A percentile compares a stretch with the other conserved stretches of the same genome.
Evolutionary conservation across 176 grass and related monocot species (phyloP).

Genomic region (Leersia perrieri): DNA sequence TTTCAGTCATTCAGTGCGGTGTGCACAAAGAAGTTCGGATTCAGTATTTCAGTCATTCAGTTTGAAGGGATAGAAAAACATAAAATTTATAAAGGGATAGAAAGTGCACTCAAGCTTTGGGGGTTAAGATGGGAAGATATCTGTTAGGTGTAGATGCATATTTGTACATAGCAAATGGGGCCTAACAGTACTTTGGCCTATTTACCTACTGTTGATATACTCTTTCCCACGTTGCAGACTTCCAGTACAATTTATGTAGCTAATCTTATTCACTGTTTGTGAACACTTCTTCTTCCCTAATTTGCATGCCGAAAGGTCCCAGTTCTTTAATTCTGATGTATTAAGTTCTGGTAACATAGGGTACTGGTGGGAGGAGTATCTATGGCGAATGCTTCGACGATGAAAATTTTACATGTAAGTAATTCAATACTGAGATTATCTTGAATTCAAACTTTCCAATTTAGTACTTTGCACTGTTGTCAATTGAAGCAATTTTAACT

Average conservation of each 20-base stretch:
- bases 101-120: neutral
- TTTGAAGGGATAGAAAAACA: neutral
- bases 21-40: neutral
- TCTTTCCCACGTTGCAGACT: neutral
- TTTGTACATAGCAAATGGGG: neutral
- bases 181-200: neutral
- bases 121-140: neutral
- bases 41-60: neutral
- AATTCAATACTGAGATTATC: neutral
- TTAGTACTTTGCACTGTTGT: neutral
- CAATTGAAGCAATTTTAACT: neutral
- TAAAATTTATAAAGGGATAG: neutral
- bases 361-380: constrained; percentile 69
- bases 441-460: neutral
- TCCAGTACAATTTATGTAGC: too few relatives aligned
- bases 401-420: constrained; percentile 67
- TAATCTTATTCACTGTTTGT: neutral
- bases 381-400: constrained; percentile 58
- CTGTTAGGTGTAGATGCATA: neutral
- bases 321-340: constrained; percentile 20
- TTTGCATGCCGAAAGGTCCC: neutral
- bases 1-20: neutral
- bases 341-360: constrained; percentile 36
- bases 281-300: neutral
- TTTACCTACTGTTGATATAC: neutral